Conservation (phyloP, 768 basidiomycete species). For the Tylopilus sp. region DNA sequence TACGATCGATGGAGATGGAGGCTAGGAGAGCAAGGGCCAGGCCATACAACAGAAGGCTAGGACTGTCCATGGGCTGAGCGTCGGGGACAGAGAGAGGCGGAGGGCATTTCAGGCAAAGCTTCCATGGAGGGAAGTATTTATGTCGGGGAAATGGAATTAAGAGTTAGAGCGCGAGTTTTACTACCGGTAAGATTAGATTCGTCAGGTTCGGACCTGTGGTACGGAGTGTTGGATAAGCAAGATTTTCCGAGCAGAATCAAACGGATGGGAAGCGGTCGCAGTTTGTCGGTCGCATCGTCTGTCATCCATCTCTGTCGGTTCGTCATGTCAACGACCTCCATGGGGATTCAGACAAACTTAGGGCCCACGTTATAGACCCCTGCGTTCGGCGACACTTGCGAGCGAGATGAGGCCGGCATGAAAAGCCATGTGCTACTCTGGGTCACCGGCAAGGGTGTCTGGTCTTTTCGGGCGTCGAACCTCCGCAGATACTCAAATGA, state of each 20-base stretch:
- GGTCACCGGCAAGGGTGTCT: slow-evolving; percentile 22
- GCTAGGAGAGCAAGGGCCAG: slow-evolving; percentile 14
- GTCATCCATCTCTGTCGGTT: not conserved
- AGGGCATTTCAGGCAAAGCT: slow-evolving; percentile 26
- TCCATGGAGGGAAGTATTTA: slow-evolving; percentile 30
- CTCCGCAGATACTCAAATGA: slow-evolving; percentile 26
- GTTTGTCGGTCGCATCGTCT: not conserved
- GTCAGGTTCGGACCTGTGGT: slow-evolving; percentile 20
- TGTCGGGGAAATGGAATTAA: slow-evolving; percentile 30
- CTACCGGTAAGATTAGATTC: slow-evolving; percentile 29
- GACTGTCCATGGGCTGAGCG: slow-evolving; percentile 26
- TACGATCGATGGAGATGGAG: slow-evolving; percentile 13
- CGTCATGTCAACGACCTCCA: slow-evolving; percentile 23
- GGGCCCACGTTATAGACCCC: slow-evolving; percentile 8
- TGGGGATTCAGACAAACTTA: slow-evolving; percentile 13
- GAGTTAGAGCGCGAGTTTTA: slow-evolving; percentile 25
- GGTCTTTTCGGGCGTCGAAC: slow-evolving; percentile 26
- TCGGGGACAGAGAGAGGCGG: slow-evolving; percentile 20
- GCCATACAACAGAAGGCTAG: slow-evolving; percentile 19
- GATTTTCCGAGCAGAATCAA: slow-evolving; percentile 4
- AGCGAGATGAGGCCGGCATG: slow-evolving; percentile 14
- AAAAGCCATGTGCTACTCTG: slow-evolving; percentile 18
- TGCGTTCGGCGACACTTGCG: not conserved
- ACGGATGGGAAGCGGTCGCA: not conserved
- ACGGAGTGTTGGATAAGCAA: slow-evolving; percentile 9